Conservation (phyloP, 2,329 filamentous ascomycete species). For the Diaporthe nobilis region DNA sequence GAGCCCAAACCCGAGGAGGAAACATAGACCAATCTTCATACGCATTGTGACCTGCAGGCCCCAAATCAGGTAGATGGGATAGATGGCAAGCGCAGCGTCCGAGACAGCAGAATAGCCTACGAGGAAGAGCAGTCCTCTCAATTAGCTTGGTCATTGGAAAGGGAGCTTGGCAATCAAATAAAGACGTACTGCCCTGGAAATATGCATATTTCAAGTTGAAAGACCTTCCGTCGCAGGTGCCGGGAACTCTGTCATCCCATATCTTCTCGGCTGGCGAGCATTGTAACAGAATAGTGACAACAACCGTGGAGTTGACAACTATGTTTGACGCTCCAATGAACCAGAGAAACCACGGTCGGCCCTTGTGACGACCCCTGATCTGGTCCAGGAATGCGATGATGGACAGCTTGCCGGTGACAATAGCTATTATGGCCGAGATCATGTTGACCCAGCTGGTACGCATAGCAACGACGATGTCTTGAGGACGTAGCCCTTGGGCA, state of each 20-base stretch:
- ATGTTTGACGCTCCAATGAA: constrained; percentile 22
- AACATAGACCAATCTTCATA: constrained; percentile 27
- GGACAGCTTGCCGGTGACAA: constrained; percentile 20
- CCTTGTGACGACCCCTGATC: constrained; percentile 26
- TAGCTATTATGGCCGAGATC: constrained; percentile 30
- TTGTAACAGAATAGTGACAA: constrained; percentile 21
- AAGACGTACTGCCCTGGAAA: constrained; percentile 33
- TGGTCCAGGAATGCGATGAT: constrained; percentile 29
- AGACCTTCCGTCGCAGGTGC: neutral
- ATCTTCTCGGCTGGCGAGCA: constrained; percentile 32
- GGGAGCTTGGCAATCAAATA: neutral
- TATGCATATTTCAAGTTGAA: constrained; percentile 26
- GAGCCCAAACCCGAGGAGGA: constrained; percentile 21
- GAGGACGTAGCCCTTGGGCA: neutral
- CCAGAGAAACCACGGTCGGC: constrained; percentile 29
- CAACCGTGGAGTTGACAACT: constrained; percentile 11
- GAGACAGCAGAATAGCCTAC: constrained; percentile 28
- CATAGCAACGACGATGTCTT: constrained; percentile 7
- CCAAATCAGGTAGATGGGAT: constrained; percentile 27
- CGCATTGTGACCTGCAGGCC: constrained; percentile 16
- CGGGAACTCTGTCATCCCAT: constrained; percentile 11
- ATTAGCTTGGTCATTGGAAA: neutral
- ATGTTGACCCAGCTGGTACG: constrained; percentile 26
- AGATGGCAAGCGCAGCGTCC: constrained; percentile 25
- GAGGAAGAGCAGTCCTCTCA: neutral